Evolutionary conservation across 2,329 filamentous ascomycete genomes (phyloP), one percentile per base, ranked within the genome.

Genomic region (Diaporthe citrichinensis): DNA sequence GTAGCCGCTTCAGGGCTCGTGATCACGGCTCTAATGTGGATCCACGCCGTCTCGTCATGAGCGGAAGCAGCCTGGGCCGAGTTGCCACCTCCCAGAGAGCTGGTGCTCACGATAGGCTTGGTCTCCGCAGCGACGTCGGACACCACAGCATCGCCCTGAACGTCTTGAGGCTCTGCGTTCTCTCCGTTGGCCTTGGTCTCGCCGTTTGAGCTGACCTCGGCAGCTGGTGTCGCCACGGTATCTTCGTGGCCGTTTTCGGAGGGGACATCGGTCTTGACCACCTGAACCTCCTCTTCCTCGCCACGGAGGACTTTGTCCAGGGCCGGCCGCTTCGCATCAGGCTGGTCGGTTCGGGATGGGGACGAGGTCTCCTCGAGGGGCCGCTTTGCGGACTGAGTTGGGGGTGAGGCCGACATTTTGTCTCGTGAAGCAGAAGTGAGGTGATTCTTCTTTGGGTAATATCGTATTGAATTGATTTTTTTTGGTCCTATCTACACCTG

Each of bases 281-380:
- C 88, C 76, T 90, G 87, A 73, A 90, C 88, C 46, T 90, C 92
- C 77, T 90, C 88, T 74, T 91, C 88, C 36, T 90, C 92, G 73
- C 91, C 92, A 84, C 94, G 95, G 80, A 94, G 89, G 80, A 95
- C 89, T 88, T 98, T 99, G 87, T 98, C 96, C 78, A 99, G 92
- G 53, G 97, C 97, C 67, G 95, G 97, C 80, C 97, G 94, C 88
- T 99, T 99, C 78, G 97, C 97, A 80, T 99, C 97, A 72, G 97
- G 97, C 84, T 98, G 96, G 81, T 98, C 97, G 53, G 94, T 93
- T 78, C 94, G 94, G 44, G 95, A 98, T 49, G 97, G 97, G 14
- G 97, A 99, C 25, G 97, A 98, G 15, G 96, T 94, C 83, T 98
- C 97, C 89, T 99, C 97, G 79, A 99, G 92, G 77, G 97, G 97